Base-by-base conservation (phyloP, 2,329 filamentous ascomycete species). In the Cladosporium sp. region DNA sequence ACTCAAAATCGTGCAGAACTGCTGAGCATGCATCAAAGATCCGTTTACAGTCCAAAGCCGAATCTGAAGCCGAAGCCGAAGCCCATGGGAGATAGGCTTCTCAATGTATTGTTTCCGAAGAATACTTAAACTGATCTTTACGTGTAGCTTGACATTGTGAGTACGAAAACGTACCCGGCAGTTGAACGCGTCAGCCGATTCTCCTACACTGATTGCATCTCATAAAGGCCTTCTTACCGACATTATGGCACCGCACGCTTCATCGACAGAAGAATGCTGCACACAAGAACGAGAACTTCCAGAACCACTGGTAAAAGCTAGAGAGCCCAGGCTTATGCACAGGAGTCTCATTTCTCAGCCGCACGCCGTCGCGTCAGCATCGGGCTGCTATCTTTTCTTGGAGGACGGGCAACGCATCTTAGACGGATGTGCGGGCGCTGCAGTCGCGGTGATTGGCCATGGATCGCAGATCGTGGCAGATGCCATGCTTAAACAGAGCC, bases 391-490 rank as follows among this genome's bases (percentile, higher is more conserved):
- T 40, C 37, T 40, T 6, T 40, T 40, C 14, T 5, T 40, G 37
- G 37, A 40, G 37, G n/a, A 40, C 14, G n/a, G 87, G 1, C 80
- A 82, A 10, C 79, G 78, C 35, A 83, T 94, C 58, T 83, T 92
- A 11, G 91, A 94, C 74, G 88, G 86, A 2, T 90, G 88, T 16
- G 85, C 88, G 37, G 91, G 91, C 23, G 88, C 91, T 5, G 89
- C 88, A 28, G 90, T 92, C 3, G 83, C 86, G 6, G 89, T 87
- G 71, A 79, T 93, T 10, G 91, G 91, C 11, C 88, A 91, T 70
- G 57, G 55, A 29, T 66, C 70, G 59, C 61, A 67, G 8, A 7
- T 26, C 53, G 85, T 93, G 18, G 80, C 80, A 10, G 78, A 83
- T 1, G 89, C 88, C 0, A 83, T 91, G 40, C 74, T 78, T 2